Percentiles rank a stretch among this genome's conserved stretches.
These are phyloP conservation scores for Trifolium dubium DNA, from an alignment of 306 rosid species.

Conservation along the genomic window DNA sequence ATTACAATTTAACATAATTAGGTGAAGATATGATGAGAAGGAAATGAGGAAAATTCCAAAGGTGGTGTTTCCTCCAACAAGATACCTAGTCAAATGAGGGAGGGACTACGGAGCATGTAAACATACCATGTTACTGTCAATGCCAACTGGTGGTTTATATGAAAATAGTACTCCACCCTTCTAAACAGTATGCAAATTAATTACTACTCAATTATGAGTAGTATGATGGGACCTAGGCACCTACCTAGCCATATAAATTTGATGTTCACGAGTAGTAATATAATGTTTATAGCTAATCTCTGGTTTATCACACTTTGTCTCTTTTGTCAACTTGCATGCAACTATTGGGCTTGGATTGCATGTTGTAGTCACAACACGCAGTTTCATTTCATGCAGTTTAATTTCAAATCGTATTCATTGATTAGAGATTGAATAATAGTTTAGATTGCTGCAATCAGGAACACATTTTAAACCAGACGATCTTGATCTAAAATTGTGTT, in stretches of 20 bases:
- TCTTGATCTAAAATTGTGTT: no score
- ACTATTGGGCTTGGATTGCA: conserved; percentile 7
- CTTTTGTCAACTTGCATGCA: conserved; percentile 21
- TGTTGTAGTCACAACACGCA: no score
- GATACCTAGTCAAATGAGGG: conserved; percentile 52
- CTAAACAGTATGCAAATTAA: conserved; percentile 36
- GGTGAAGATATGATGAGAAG: not conserved
- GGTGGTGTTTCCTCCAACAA: conserved; percentile 62
- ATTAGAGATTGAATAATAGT: no score
- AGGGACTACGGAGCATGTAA: conserved; percentile 47
- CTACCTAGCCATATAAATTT: conserved; percentile 38
- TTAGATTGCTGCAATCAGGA: no score
- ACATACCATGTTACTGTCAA: conserved; percentile 84
- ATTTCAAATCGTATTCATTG: no score
- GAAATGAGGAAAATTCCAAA: conserved; percentile 45
- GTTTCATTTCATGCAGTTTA: no score
- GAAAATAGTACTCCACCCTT: conserved; percentile 38
- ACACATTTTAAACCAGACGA: no score
- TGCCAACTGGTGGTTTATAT: conserved; percentile 58
- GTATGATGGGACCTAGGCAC: conserved; percentile 42
- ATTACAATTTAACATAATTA: conserved; percentile 5
- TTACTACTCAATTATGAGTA: conserved; percentile 38
- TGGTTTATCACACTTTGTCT: conserved; percentile 4
- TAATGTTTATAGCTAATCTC: conserved; percentile 30
- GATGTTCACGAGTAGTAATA: no score